Evolutionary conservation across 257 asterid species (phyloP).

Genomic region (Solanum paucissectum): DNA sequence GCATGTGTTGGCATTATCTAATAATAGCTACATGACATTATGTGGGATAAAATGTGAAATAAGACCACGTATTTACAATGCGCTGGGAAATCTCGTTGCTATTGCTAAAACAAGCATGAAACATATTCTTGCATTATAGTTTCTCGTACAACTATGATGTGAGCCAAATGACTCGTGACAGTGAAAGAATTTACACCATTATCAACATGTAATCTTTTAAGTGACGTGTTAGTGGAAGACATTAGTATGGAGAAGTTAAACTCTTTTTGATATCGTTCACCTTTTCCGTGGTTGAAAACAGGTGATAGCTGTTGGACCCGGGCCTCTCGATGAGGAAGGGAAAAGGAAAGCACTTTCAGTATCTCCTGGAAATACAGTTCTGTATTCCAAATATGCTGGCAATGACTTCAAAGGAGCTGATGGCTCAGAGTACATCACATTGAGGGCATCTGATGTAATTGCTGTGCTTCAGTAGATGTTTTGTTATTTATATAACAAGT

Average conservation of each 20-base stretch:
- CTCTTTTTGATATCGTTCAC: background rate
- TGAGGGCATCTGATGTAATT: constrained; percentile 75
- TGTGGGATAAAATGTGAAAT: background rate
- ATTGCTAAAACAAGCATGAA: no score
- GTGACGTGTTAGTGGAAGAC: background rate
- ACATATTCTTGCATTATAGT: background rate
- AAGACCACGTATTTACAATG: background rate
- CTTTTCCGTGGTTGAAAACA: background rate
- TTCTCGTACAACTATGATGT: background rate
- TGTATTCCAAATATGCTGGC: constrained; percentile 89
- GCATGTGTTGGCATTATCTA: background rate
- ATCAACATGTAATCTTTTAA: background rate
- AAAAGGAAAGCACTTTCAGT: constrained; percentile 63
- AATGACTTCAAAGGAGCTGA: constrained; percentile 76
- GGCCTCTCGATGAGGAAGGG: constrained; percentile 78
- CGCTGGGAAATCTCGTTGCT: background rate
- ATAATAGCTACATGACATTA: background rate
- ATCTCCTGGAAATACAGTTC: constrained; percentile 62
- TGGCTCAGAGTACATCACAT: constrained; percentile 61
- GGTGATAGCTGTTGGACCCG: constrained; percentile 88
- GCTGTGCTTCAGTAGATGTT: constrained; percentile 56
- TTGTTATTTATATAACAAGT: background rate
- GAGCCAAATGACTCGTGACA: background rate
- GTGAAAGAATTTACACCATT: background rate
- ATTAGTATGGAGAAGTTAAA: background rate